A percentile compares a stretch with the other conserved stretches of the same genome.
Evolutionary conservation across 2,329 filamentous ascomycete genomes (phyloP).

Genomic region (Hymenoscyphus fraxineus): DNA sequence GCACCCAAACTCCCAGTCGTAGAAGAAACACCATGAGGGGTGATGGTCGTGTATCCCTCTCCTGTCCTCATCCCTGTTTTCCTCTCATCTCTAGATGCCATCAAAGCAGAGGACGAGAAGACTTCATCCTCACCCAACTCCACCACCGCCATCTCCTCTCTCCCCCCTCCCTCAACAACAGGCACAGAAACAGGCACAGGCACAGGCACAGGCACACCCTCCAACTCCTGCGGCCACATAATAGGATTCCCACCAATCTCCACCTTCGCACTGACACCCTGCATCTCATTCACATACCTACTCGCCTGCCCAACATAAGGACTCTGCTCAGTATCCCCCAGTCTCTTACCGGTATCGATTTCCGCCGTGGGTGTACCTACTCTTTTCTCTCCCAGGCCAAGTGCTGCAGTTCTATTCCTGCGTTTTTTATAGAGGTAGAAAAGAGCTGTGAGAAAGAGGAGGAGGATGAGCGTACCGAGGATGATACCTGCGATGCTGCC

Average conservation of each 20-base stretch:
- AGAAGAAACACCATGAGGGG: slow-evolving; percentile 18
- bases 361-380: slow-evolving; percentile 12
- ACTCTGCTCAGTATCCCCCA: slow-evolving; percentile 9
- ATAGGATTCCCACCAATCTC: slow-evolving; percentile 28
- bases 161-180: no score
- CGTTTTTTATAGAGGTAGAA: slow-evolving; percentile 19
- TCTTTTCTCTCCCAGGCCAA: not conserved
- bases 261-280: slow-evolving; percentile 20
- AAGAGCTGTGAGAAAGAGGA: slow-evolving; percentile 18
- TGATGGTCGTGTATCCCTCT: not conserved
- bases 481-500: slow-evolving; percentile 27
- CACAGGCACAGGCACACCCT: slow-evolving; percentile 12
- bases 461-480: slow-evolving; percentile 15
- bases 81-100: no score
- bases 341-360: slow-evolving; percentile 20
- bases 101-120: no score
- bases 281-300: slow-evolving; percentile 17
- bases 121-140: slow-evolving; percentile 15
- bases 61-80: not conserved
- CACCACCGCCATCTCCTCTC: slow-evolving; percentile 14
- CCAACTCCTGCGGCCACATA: slow-evolving; percentile 29
- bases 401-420: not conserved
- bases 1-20: not conserved
- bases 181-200: no score
- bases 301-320: slow-evolving; percentile 21